Conservation (phyloP, 2,329 filamentous ascomycete species). For the Stagonosporopsis rhizophila region DNA sequence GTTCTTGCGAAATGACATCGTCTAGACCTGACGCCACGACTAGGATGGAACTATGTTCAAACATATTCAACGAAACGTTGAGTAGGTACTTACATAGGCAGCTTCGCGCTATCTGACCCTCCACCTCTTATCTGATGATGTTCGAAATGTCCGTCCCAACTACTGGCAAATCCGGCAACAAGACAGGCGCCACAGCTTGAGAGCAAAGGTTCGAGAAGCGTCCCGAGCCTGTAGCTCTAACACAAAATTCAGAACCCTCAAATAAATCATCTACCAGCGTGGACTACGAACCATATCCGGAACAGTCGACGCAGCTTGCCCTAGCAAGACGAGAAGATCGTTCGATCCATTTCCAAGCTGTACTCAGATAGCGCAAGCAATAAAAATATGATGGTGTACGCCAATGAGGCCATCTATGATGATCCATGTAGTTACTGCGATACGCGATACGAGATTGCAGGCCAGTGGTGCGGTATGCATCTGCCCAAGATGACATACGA, state of each 20-base stretch:
- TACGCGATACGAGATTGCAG: constrained; percentile 59
- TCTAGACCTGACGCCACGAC: neutral
- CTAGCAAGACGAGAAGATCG: constrained; percentile 49
- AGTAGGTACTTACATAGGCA: neutral
- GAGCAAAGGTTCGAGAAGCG: constrained; percentile 29
- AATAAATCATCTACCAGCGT: constrained; percentile 41
- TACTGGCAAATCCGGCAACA: constrained; percentile 17
- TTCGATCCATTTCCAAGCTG: constrained; percentile 53
- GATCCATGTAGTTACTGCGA: constrained; percentile 60
- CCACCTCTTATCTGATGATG: neutral
- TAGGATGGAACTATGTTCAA: neutral
- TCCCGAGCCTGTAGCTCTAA: constrained; percentile 39
- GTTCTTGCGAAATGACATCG: neutral
- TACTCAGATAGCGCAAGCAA: constrained; percentile 58
- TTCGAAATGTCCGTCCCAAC: constrained; percentile 14
- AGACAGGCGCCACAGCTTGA: constrained; percentile 19
- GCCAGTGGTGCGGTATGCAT: constrained; percentile 56
- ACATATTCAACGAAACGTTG: neutral
- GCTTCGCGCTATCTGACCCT: neutral
- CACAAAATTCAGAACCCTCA: constrained; percentile 33
- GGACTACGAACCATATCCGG: constrained; percentile 40
- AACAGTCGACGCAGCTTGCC: constrained; percentile 26
- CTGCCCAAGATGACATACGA: too few relatives aligned
- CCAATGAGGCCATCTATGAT: constrained; percentile 55
- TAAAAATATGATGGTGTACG: constrained; percentile 59